These are phyloP conservation scores for Clohesyomyces aquaticus DNA, from an alignment of 495 filamentous ascomycete genomes.

Conservation along the genomic window DNA sequence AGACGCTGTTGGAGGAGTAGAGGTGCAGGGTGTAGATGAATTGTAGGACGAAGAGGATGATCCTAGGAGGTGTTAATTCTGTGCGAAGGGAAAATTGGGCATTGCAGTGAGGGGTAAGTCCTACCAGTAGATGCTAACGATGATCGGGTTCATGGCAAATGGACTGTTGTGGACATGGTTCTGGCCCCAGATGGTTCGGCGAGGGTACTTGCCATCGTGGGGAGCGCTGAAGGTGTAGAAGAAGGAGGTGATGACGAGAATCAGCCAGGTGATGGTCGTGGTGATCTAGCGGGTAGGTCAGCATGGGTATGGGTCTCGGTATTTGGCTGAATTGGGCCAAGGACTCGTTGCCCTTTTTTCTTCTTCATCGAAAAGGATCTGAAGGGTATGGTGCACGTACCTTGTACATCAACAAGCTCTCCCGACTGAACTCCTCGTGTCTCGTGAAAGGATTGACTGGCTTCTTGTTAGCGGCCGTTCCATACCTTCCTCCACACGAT, in stretches of 20 bases:
- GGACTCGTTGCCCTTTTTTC: too few relatives aligned
- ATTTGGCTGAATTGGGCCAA: too few relatives aligned
- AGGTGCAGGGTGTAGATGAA: conserved; percentile 74
- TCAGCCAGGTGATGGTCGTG: conserved; percentile 70
- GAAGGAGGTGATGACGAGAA: conserved; percentile 67
- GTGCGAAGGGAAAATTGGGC: background rate
- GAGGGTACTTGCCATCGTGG: conserved; percentile 57
- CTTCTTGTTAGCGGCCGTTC: background rate
- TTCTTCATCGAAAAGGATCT: too few relatives aligned
- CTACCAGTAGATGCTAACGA: conserved; percentile 79
- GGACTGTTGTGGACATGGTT: conserved; percentile 67
- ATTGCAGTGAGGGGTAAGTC: conserved; percentile 15
- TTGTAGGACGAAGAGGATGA: conserved; percentile 74
- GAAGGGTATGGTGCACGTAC: too few relatives aligned
- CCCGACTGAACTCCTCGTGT: conserved; percentile 33
- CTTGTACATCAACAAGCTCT: conserved; percentile 60
- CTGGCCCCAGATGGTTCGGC: conserved; percentile 67
- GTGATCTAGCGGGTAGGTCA: too few relatives aligned
- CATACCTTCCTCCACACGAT: too few relatives aligned
- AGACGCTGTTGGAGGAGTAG: conserved; percentile 63
- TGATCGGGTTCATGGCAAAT: conserved; percentile 72
- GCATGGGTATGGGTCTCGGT: too few relatives aligned
- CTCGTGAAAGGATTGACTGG: conserved; percentile 46
- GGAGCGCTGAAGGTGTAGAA: conserved; percentile 70
- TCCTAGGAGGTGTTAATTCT: conserved; percentile 51